A percentile compares a stretch with the other conserved stretches of the same genome.
These are phyloP conservation scores for Paracoccidioides brasiliensis DNA, from an alignment of 2,329 filamentous ascomycete species.

Conservation along the genomic window DNA sequence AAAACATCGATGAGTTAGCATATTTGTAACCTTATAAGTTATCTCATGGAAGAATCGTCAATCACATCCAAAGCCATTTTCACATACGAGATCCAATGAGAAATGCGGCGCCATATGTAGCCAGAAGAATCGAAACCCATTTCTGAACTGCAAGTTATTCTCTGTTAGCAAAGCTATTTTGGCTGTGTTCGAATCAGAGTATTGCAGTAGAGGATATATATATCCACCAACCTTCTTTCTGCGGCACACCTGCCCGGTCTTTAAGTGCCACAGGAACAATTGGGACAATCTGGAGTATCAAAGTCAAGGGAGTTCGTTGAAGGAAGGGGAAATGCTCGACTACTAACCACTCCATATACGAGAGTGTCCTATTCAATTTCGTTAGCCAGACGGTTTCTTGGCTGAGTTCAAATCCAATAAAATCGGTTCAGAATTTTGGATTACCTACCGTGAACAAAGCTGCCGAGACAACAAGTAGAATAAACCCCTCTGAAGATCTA, in stretches of 20 bases:
- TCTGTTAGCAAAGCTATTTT: neutral
- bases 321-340: neutral
- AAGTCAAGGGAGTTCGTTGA: neutral
- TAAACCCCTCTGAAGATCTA: conserved; percentile 1
- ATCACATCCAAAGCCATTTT: neutral
- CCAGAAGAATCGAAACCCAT: conserved; percentile 9
- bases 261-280: conserved; percentile 1
- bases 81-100: conserved; percentile 7
- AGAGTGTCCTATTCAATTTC: neutral
- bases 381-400: neutral
- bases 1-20: neutral
- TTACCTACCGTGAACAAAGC: neutral
- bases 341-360: conserved; percentile 2
- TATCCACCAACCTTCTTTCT: neutral
- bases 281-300: neutral
- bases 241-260: neutral
- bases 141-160: conserved; percentile 4
- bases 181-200: neutral
- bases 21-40: neutral
- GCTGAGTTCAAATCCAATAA: neutral
- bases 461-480: neutral
- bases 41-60: neutral
- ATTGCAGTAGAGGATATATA: neutral
- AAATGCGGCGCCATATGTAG: conserved; percentile 6
- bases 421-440: neutral